phyloP scores from a whole-genome alignment of 352 stramenopile species.

The Phytopythium delawarense region DNA sequence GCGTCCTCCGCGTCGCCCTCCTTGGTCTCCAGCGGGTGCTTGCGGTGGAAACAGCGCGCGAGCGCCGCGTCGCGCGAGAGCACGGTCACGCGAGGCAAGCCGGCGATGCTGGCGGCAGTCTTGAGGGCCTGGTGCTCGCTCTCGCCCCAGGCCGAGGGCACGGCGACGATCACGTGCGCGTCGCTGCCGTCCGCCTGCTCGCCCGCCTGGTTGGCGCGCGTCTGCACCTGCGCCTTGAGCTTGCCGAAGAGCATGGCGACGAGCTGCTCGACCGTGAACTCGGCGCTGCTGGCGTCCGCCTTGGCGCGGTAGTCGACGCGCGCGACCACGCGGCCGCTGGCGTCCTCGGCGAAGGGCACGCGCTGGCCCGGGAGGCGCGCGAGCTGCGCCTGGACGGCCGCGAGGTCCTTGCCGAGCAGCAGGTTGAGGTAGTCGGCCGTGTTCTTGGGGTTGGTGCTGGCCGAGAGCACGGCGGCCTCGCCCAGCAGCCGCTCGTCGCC shows the following conservation, averaged over 20 bases:
- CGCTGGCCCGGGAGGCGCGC: slow-evolving; percentile 44
- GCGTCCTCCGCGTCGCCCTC: slow-evolving; percentile 21
- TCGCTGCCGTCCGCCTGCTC: slow-evolving; percentile 18
- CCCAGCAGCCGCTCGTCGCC: slow-evolving; percentile 79
- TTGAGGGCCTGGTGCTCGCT: slow-evolving; percentile 44
- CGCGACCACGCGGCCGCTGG: slow-evolving; percentile 30
- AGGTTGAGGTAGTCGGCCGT: slow-evolving; percentile 70
- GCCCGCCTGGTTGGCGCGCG: slow-evolving; percentile 31
- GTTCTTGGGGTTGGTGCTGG: slow-evolving; percentile 82
- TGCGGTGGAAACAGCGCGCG: slow-evolving; percentile 76
- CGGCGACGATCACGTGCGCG: slow-evolving; percentile 55
- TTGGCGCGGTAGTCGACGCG: slow-evolving; percentile 54
- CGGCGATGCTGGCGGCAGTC: slow-evolving; percentile 54
- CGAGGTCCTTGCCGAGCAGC: slow-evolving; percentile 55
- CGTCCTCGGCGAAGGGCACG: slow-evolving; percentile 32
- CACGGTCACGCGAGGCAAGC: slow-evolving; percentile 45
- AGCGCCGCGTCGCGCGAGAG: slow-evolving; percentile 52
- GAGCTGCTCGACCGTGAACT: slow-evolving; percentile 73
- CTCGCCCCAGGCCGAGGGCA: slow-evolving; percentile 55
- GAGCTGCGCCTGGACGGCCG: slow-evolving; percentile 35
- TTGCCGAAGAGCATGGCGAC: slow-evolving; percentile 78
- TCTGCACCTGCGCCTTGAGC: slow-evolving; percentile 61
- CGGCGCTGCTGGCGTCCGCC: slow-evolving; percentile 1
- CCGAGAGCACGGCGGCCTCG: slow-evolving; percentile 79
- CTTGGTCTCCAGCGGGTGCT: slow-evolving; percentile 59